Evolutionary conservation across 352 stramenopile species (phyloP), one percentile per base, ranked within the genome.

Genomic region (Phytopythium aichiense): DNA sequence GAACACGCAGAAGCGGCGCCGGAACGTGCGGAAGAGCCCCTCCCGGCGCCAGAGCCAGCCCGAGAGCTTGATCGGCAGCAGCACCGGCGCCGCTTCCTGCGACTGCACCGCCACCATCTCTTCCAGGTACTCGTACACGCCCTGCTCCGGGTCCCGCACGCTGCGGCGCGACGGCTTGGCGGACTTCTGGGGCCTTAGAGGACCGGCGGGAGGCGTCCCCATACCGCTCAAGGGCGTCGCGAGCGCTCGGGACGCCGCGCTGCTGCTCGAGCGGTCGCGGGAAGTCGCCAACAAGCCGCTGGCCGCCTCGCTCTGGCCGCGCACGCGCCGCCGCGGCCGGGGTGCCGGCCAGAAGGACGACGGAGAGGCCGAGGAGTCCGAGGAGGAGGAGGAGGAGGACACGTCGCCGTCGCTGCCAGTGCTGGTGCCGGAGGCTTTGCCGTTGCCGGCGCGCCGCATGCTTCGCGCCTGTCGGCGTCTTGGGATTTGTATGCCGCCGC

Each of bases 81-180:
- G 64, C 45, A 74, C 28, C 7, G 53, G 40, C 37, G 33, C 33
- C 33, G 15, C 43, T 54, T 49, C 31, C 61, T 35, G 46, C 23
- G 50, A 8, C 51, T 30, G 25, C 18, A 7, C 42, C 12, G 71
- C 30, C 22, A 79, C 64, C 43, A 79, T 67, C 60, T 87, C 75
- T 45, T 83, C 79, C 31, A 89, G 30, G 52, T 89, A 89, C 70
- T 87, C 75, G 69, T 86, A 84, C 13, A 87, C 63, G 38, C 77
- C 77, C 42, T 86, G 62, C 57, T 75, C 70, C 33, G 59, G 67
- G 61, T 89, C 77, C 4, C 75, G 73, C 40, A 87, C 73, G 59
- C 66, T 82, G 31, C 79, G 71, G 9, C 54, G 20, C 52, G 52
- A 31, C 18, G 52, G 23, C 7, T 56, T 11, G 18, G 52, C 5